Evolutionary conservation across 805 yeast species (phyloP).

Genomic region (Lachancea lanzarotensis): DNA sequence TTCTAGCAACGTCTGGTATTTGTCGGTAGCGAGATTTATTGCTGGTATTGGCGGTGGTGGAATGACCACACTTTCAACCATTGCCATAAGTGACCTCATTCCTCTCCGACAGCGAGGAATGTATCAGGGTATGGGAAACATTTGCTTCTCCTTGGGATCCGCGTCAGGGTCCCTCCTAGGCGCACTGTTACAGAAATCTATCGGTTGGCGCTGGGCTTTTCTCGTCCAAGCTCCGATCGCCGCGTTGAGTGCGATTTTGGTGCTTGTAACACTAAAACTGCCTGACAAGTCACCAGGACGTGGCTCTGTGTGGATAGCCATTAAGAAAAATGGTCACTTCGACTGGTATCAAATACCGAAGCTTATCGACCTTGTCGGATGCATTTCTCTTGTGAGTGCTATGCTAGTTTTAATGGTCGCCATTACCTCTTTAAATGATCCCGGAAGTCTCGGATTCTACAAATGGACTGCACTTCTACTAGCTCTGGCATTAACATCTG

Average conservation of each 20-base stretch:
- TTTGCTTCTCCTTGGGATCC: constrained; percentile 69
- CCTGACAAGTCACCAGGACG: constrained; percentile 49
- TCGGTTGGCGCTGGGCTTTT: constrained; percentile 64
- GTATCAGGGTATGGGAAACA: constrained; percentile 73
- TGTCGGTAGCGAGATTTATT: constrained; percentile 34
- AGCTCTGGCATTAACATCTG: constrained; percentile 28
- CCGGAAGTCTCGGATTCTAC: constrained; percentile 1
- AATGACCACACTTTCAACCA: constrained; percentile 34
- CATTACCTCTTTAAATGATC: constrained; percentile 57
- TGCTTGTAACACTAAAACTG: constrained; percentile 34
- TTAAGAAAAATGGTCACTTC: constrained; percentile 13
- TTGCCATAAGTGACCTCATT: constrained; percentile 36
- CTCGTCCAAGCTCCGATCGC: constrained; percentile 44
- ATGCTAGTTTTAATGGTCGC: constrained; percentile 55
- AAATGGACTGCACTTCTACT: constrained; percentile 35
- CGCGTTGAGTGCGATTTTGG: constrained; percentile 35
- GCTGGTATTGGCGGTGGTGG: constrained; percentile 42
- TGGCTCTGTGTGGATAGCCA: constrained; percentile 29
- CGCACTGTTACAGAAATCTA: constrained; percentile 44
- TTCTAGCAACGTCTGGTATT: constrained; percentile 24
- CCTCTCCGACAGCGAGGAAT: constrained; percentile 59
- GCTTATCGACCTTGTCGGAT: constrained; percentile 63
- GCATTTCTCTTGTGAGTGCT: constrained; percentile 50
- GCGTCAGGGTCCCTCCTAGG: constrained; percentile 59
- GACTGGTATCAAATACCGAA: constrained; percentile 39